Conservation (phyloP, 2,329 filamentous ascomycete species). For the Juglanconis oblonga region DNA sequence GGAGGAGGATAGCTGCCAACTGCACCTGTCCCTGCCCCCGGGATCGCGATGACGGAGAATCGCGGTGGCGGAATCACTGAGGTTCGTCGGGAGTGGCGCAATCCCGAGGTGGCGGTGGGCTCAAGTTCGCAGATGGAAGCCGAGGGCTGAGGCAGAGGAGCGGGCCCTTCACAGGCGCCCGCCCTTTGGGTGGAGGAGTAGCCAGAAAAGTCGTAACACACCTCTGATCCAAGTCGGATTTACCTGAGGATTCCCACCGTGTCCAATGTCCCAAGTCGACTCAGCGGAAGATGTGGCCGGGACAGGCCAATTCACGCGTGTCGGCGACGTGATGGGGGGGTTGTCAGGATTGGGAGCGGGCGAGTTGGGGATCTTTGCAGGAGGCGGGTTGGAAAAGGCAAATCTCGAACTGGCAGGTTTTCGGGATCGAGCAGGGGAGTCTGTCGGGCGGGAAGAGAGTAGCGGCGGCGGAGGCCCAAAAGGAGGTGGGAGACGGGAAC, state of each 20-base stretch:
- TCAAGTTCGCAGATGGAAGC: not conserved
- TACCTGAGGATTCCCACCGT: constrained; percentile 9
- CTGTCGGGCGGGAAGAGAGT: not conserved
- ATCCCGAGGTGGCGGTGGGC: not conserved
- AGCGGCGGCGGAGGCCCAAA: not conserved
- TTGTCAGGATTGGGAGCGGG: not conserved
- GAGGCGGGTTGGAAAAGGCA: not conserved
- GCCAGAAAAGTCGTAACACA: not conserved
- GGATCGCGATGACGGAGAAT: not conserved
- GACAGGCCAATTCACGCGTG: not conserved
- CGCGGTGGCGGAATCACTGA: not conserved
- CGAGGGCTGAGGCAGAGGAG: not conserved
- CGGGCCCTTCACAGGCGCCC: not conserved
- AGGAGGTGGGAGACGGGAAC: not conserved
- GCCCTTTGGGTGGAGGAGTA: not conserved
- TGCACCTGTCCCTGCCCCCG: not conserved
- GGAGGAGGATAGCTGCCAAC: not conserved
- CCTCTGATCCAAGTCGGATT: constrained; percentile 10
- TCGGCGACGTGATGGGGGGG: constrained; percentile 4
- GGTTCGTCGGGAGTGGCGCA: not conserved
- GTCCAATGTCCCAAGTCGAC: constrained; percentile 3
- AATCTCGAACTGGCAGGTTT: not conserved
- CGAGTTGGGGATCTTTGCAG: too few relatives aligned
- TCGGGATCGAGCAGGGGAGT: not conserved
- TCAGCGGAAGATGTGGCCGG: not conserved